phyloP scores from a whole-genome alignment of 139 green algal genomes.

The Chlorella sp. region DNA sequence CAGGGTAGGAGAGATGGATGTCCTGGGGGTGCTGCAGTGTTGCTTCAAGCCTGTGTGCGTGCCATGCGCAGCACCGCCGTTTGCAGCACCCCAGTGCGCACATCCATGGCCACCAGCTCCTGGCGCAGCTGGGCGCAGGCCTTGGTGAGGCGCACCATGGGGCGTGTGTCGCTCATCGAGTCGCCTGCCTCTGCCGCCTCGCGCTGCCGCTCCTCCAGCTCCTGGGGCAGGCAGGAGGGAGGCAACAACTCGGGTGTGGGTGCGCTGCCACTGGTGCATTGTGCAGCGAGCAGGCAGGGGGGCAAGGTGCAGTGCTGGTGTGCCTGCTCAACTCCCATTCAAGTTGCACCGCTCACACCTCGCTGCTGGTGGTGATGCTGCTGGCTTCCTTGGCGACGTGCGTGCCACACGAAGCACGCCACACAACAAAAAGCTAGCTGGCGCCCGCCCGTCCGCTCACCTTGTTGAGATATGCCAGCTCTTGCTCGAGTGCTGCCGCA shows the following conservation, averaged over 20 bases:
- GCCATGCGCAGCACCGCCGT: neutral
- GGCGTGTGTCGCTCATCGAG: conserved; percentile 81
- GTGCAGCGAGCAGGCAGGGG: no score
- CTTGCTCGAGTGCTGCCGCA: conserved; percentile 18
- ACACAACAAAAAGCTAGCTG: no score
- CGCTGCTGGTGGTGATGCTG: no score
- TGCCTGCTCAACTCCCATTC: neutral
- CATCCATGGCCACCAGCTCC: conserved; percentile 77
- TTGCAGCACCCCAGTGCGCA: conserved; percentile 50
- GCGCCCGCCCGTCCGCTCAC: conserved; percentile 28
- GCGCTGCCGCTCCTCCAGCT: conserved; percentile 70
- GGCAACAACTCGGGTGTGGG: neutral
- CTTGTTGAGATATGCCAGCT: conserved; percentile 33
- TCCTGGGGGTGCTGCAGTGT: neutral
- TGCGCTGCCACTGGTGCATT: neutral
- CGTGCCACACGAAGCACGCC: no score
- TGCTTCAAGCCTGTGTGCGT: neutral
- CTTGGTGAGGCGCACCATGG: conserved; percentile 74
- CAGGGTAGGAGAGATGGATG: no score
- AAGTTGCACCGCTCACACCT: neutral
- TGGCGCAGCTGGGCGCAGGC: conserved; percentile 73
- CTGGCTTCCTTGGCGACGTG: no score
- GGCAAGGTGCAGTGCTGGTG: no score
- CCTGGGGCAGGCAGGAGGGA: conserved; percentile 20
- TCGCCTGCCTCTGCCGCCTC: conserved; percentile 77